phyloP scores from a whole-genome alignment of 192 early-diverging fungal genomes.

The Rhizoclosmatium sp. region DNA sequence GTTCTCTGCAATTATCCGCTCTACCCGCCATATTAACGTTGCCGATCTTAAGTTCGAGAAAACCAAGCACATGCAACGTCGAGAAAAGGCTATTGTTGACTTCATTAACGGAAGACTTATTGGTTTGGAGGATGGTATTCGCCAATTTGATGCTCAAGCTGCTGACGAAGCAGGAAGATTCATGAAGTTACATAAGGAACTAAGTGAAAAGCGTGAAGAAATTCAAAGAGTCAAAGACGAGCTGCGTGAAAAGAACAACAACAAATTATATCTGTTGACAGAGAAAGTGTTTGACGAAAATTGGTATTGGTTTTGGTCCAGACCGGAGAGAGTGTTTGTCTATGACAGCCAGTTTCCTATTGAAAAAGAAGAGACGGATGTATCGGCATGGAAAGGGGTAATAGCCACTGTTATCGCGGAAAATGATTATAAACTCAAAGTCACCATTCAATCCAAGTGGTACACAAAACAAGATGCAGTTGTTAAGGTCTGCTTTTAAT shows the following conservation, averaged over 20 bases:
- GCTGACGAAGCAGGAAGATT: not conserved
- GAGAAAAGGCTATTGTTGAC: not conserved
- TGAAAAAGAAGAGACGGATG: not conserved
- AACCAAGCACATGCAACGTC: not conserved
- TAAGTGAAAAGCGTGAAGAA: not conserved
- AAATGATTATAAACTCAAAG: not conserved
- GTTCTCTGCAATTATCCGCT: not conserved
- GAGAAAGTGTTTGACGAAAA: not conserved
- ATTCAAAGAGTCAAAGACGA: not conserved
- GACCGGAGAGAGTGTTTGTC: not conserved
- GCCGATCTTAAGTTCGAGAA: slow-evolving; percentile 1
- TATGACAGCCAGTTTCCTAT: not conserved
- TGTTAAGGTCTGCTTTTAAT: not conserved
- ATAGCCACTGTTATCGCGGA: not conserved
- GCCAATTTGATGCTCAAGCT: slow-evolving; percentile 2
- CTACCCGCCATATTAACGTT: not conserved
- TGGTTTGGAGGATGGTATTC: not conserved
- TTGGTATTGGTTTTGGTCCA: slow-evolving; percentile 5
- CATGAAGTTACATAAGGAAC: not conserved
- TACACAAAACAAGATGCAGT: slow-evolving; percentile 8
- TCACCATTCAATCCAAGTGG: slow-evolving; percentile 10
- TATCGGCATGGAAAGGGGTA: not conserved
- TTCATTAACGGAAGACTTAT: slow-evolving; percentile 9
- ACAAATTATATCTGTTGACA: slow-evolving; percentile 3
- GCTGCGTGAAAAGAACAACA: not conserved